phyloP scores from a whole-genome alignment of 305 asterid genomes.

The Fraxinus dipetala region DNA sequence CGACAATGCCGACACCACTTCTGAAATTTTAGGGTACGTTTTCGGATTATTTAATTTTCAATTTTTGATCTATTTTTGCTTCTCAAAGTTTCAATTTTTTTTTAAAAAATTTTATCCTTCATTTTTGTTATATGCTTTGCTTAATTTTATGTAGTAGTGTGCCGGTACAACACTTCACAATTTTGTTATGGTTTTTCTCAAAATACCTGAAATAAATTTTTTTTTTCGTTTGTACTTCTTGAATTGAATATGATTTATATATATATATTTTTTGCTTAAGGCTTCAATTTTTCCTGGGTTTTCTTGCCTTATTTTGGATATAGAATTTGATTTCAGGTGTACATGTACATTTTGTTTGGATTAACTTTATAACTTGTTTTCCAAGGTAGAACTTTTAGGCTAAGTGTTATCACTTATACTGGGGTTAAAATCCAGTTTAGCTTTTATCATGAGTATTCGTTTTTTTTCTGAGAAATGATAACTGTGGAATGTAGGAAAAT shows the following conservation, averaged over 20 bases:
- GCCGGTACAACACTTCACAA: neutral
- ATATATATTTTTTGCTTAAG: neutral
- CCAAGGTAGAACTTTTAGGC: neutral
- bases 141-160: neutral
- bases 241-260: neutral
- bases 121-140: neutral
- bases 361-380: neutral
- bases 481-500: constrained; percentile 59
- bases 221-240: neutral
- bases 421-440: neutral
- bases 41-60: neutral
- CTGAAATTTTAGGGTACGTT: constrained; percentile 63
- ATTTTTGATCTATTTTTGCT: constrained; percentile 8
- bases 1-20: constrained; percentile 60
- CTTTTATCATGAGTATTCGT: neutral
- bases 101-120: neutral
- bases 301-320: neutral
- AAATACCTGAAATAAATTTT: neutral
- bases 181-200: neutral
- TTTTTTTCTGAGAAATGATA: neutral
- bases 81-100: neutral
- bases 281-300: neutral
- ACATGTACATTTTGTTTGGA: neutral
- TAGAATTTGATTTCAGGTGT: neutral
- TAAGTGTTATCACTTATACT: neutral